Percentiles rank a stretch among this genome's conserved stretches.
These are phyloP conservation scores for Oryza glaberrima DNA, from an alignment of 176 grass and related monocot genomes.

Conservation along the genomic window DNA sequence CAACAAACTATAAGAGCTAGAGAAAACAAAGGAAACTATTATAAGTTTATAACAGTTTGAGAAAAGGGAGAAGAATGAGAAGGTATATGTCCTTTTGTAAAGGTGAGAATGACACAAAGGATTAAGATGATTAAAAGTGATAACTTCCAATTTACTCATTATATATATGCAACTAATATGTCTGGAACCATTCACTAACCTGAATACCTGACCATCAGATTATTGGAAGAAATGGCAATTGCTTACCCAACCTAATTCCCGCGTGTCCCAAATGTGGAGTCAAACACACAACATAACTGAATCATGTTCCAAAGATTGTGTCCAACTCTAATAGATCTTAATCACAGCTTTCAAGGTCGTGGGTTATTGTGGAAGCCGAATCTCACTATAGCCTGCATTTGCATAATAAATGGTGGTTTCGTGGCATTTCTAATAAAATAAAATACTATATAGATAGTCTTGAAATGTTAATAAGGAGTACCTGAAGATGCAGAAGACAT, in stretches of 20 bases:
- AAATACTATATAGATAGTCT: slow-evolving; percentile 40
- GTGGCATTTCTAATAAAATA: slow-evolving; percentile 47
- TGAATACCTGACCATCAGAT: slow-evolving; percentile 45
- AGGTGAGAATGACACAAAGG: neutral
- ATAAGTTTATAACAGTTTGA: neutral
- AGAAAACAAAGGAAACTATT: slow-evolving; percentile 34
- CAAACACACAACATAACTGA: slow-evolving; percentile 49
- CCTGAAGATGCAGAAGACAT: slow-evolving; percentile 54
- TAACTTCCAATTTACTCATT: slow-evolving; percentile 32
- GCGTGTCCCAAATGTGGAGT: slow-evolving; percentile 40
- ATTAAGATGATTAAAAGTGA: slow-evolving; percentile 32
- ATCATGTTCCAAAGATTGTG: slow-evolving; percentile 43
- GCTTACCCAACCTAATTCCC: slow-evolving; percentile 57
- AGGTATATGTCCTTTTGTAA: neutral
- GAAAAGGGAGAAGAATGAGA: slow-evolving; percentile 26
- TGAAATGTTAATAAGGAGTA: slow-evolving; percentile 47
- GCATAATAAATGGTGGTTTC: slow-evolving; percentile 57
- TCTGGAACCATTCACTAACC: slow-evolving; percentile 56
- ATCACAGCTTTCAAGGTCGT: slow-evolving; percentile 41
- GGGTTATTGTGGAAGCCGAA: slow-evolving; percentile 38
- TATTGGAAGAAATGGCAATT: slow-evolving; percentile 42
- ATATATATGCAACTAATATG: slow-evolving; percentile 28
- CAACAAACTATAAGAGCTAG: slow-evolving; percentile 23
- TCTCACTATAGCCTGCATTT: slow-evolving; percentile 66
- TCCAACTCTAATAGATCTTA: slow-evolving; percentile 58